Evolutionary conservation across 2,329 filamentous ascomycete genomes (phyloP), one percentile per base, ranked within the genome.

Genomic region (Chalara sp.): DNA sequence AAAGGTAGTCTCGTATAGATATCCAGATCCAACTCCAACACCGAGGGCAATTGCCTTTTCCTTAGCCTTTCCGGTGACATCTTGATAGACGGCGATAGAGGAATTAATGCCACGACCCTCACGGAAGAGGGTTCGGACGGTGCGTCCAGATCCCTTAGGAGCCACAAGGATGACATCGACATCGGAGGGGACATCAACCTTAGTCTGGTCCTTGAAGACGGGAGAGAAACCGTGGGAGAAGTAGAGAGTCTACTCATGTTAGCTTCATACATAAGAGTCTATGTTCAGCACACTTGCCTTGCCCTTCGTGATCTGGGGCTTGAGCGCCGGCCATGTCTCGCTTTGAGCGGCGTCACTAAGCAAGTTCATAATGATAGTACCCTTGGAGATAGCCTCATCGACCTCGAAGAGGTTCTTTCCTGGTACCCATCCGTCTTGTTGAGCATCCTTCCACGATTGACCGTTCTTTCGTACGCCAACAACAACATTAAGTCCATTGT

Each of bases 161-260:
- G 93, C 93, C 68, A 95, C 91, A 70, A 99, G 92, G 81, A 99
- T 99, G 73, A 99, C 93, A 73, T 99, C 93, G 70, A 99, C 87
- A 76, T 97, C 87, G 62, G 72, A 82, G 75, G 93, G 93, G 58
- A 96, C 89, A 58, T 99, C 93, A 70, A 99, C 93, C 76, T 96
- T 95, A 82, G 93, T 99, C 70, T 93, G 85, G 73, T 96, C 86
- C 82, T 96, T 96, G 89, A 99, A 99, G 75, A 99, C 91, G 70
- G 93, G 93, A 58, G 93, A 97, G 88, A 99, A 99, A 69, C 93
- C 93, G 84, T 99, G 93, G 64, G 93, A 97, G 84, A 99, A 99
- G 87, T 99, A 99, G 65, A 99, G 89, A 56, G 93, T 99, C 92
- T 93, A 59, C 10, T 41, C 47, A 29, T 43, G 33, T 55, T 47